A percentile compares a stretch with the other conserved stretches of the same genome.
Conservation (phyloP, 2,329 filamentous ascomycete genomes). For the Phialocephala sp. region DNA sequence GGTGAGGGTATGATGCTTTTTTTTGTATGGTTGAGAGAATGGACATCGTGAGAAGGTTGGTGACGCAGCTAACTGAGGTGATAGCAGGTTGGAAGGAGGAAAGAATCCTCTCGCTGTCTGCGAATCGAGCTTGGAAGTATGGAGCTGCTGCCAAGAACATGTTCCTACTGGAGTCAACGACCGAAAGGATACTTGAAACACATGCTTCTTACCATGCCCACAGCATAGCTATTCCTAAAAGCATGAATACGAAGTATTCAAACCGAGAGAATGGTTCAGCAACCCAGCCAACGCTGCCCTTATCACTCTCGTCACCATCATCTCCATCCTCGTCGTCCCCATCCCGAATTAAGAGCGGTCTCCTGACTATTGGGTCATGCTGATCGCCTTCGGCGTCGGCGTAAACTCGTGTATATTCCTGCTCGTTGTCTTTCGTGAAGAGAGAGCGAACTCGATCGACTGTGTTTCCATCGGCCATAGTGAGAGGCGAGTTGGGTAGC, state of each 20-base stretch:
- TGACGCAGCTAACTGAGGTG: slow-evolving; percentile 82
- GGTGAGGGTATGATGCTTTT: slow-evolving; percentile 83
- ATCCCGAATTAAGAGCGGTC: slow-evolving; percentile 25
- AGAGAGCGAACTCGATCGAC: slow-evolving; percentile 36
- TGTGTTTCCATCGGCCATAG: slow-evolving; percentile 25
- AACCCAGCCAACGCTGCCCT: slow-evolving; percentile 1
- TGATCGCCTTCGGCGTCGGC: slow-evolving; percentile 26
- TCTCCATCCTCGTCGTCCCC: slow-evolving; percentile 21
- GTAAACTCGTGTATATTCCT: slow-evolving; percentile 35
- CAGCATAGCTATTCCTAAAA: slow-evolving; percentile 91
- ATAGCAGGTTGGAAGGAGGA: slow-evolving; percentile 90
- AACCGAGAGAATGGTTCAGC: slow-evolving; percentile 75
- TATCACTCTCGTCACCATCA: slow-evolving; percentile 30
- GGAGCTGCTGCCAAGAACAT: slow-evolving; percentile 97
- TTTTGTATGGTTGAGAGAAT: slow-evolving; percentile 81
- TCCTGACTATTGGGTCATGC: slow-evolving; percentile 29
- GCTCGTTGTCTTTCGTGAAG: slow-evolving; percentile 32
- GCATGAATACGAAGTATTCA: slow-evolving; percentile 83
- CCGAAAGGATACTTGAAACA: slow-evolving; percentile 9
- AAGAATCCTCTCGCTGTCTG: slow-evolving; percentile 70
- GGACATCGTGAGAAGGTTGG: slow-evolving; percentile 78
- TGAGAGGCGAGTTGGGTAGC: background rate
- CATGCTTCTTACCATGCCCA: slow-evolving; percentile 82
- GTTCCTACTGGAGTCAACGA: slow-evolving; percentile 67
- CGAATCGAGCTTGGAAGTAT: slow-evolving; percentile 88